These are phyloP conservation scores for Sophora flavescens DNA, from an alignment of 306 rosid species.

Conservation along the genomic window DNA sequence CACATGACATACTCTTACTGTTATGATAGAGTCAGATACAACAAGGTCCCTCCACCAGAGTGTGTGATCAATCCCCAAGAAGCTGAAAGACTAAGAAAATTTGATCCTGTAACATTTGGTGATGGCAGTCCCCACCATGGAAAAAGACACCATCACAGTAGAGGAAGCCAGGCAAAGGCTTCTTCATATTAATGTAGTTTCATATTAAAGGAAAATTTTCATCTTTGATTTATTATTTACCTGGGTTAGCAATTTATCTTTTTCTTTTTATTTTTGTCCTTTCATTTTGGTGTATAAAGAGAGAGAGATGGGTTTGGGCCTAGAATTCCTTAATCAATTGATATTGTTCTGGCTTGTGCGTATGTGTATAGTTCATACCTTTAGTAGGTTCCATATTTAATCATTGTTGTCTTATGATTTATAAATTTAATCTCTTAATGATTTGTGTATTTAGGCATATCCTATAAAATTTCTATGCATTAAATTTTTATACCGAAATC, in stretches of 20 bases:
- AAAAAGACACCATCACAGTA: constrained; percentile 60
- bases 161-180: constrained; percentile 46
- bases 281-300: constrained; percentile 53
- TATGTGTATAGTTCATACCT: constrained; percentile 67
- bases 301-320: constrained; percentile 36
- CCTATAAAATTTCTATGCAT: too few relatives aligned
- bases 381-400: constrained; percentile 38
- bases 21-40: constrained; percentile 77
- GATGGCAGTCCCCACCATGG: constrained; percentile 69
- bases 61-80: constrained; percentile 75
- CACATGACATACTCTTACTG: constrained; percentile 97
- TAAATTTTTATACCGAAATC: too few relatives aligned
- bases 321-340: constrained; percentile 50
- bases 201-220: constrained; percentile 23
- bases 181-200: constrained; percentile 53
- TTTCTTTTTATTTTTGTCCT: constrained; percentile 16
- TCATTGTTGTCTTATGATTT: constrained; percentile 55
- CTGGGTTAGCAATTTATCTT: constrained; percentile 44
- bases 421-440: constrained; percentile 55
- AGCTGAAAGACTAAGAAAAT: constrained; percentile 71
- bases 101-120: constrained; percentile 84
- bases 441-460: constrained; percentile 56
- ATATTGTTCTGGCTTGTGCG: constrained; percentile 51
- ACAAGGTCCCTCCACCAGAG: constrained; percentile 75
- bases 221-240: constrained; percentile 40